phyloP scores from a whole-genome alignment of 2,329 filamentous ascomycete genomes.

The Mollisiaceae sp. region DNA sequence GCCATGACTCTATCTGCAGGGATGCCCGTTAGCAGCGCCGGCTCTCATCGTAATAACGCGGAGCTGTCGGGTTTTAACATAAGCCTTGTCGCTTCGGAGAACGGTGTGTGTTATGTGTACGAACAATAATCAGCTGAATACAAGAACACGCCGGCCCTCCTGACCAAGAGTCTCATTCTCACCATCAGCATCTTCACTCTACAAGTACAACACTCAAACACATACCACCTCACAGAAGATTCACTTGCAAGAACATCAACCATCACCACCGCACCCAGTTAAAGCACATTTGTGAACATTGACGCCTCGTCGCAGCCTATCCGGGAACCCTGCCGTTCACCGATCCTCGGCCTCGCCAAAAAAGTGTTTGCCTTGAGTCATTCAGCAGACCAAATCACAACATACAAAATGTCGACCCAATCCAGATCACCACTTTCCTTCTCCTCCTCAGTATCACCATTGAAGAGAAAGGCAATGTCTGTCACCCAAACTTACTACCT shows the following conservation, averaged over 20 bases:
- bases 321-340: conserved; percentile 24
- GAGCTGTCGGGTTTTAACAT: conserved; percentile 20
- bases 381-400: conserved; percentile 27
- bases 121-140: conserved; percentile 22
- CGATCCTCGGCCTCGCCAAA: conserved; percentile 37
- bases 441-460: conserved; percentile 32
- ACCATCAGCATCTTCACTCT: conserved; percentile 17
- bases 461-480: conserved; percentile 84
- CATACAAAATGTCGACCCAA: conserved; percentile 39
- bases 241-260: conserved; percentile 12
- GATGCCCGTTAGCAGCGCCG: background rate
- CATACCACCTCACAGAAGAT: background rate
- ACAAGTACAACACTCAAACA: conserved; percentile 10
- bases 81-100: conserved; percentile 15
- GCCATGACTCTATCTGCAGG: background rate
- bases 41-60: conserved; percentile 12
- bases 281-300: conserved; percentile 14
- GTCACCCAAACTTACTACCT: conserved; percentile 99
- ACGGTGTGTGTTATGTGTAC: conserved; percentile 13
- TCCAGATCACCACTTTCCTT: conserved; percentile 33
- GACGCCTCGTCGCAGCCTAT: conserved; percentile 18
- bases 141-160: conserved; percentile 16
- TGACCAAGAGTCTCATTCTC: conserved; percentile 9
- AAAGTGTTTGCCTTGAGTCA: conserved; percentile 39
- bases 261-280: conserved; percentile 17